phyloP scores from a whole-genome alignment of 345 rosid genomes.

The Eucalyptus urophylla region DNA sequence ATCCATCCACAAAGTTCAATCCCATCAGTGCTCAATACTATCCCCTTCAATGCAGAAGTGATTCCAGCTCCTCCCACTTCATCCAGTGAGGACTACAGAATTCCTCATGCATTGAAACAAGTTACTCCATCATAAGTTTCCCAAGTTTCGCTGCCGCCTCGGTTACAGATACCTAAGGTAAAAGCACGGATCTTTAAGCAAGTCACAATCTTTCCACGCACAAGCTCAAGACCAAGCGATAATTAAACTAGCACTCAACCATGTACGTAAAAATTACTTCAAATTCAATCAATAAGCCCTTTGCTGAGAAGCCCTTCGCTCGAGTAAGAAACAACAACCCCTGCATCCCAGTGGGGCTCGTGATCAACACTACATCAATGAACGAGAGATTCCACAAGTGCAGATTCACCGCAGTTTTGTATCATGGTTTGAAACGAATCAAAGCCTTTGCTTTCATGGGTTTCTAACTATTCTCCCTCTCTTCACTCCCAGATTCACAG shows the following conservation, averaged over 20 bases:
- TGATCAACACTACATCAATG: slow-evolving; percentile 61
- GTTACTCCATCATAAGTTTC: too few relatives aligned
- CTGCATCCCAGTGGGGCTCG: slow-evolving; percentile 70
- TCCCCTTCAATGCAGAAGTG: too few relatives aligned
- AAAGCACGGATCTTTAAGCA: too few relatives aligned
- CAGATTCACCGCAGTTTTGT: slow-evolving; percentile 51
- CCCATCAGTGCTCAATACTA: too few relatives aligned
- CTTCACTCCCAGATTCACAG: slow-evolving; percentile 3
- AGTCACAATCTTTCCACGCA: too few relatives aligned
- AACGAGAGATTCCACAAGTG: slow-evolving; percentile 76
- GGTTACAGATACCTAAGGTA: too few relatives aligned
- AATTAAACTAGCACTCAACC: background rate
- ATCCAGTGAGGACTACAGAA: too few relatives aligned
- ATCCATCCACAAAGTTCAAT: too few relatives aligned
- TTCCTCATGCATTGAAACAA: too few relatives aligned
- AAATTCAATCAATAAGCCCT: slow-evolving; percentile 17
- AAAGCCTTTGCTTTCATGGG: slow-evolving; percentile 27
- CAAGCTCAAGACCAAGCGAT: too few relatives aligned
- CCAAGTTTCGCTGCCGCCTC: too few relatives aligned
- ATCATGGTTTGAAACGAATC: slow-evolving; percentile 61
- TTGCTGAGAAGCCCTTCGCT: slow-evolving; percentile 50
- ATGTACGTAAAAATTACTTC: background rate
- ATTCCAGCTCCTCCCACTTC: too few relatives aligned
- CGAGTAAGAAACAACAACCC: slow-evolving; percentile 74
- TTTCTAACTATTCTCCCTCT: slow-evolving; percentile 27